phyloP scores from a whole-genome alignment of 2,329 filamentous ascomycete genomes.

The Calycina herbarum region DNA sequence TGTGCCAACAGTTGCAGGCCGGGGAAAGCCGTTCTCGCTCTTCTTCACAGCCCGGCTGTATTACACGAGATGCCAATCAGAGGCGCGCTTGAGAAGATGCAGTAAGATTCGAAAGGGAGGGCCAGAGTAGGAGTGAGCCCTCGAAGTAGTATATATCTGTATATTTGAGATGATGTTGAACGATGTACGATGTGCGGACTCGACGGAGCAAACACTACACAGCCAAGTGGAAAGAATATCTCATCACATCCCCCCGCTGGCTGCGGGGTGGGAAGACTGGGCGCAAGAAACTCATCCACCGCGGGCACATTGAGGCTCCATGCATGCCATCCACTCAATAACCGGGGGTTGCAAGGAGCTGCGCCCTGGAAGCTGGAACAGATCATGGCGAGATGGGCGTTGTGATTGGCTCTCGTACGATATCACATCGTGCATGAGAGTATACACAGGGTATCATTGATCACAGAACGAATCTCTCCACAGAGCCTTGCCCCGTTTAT shows the following conservation, averaged over 20 bases:
- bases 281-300: background rate
- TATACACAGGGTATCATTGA: background rate
- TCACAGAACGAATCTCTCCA: background rate
- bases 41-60: background rate
- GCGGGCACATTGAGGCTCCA: slow-evolving; percentile 1
- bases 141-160: background rate
- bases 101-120: background rate
- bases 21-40: background rate
- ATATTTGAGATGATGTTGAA: background rate
- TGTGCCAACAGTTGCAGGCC: background rate
- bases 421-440: background rate
- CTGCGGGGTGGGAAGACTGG: slow-evolving; percentile 1
- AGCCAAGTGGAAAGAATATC: no score
- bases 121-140: background rate
- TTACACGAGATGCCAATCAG: background rate
- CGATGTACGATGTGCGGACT: background rate
- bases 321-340: background rate
- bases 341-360: background rate
- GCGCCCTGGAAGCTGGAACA: background rate
- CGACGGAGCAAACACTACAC: background rate
- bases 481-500: background rate
- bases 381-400: background rate
- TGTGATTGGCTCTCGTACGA: slow-evolving; percentile 1
- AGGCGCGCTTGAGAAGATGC: background rate
- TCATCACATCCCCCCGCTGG: background rate